Percentiles rank a stretch among this genome's conserved stretches.
phyloP scores from a whole-genome alignment of 495 filamentous ascomycete species.

The Hamigera avellanea region DNA sequence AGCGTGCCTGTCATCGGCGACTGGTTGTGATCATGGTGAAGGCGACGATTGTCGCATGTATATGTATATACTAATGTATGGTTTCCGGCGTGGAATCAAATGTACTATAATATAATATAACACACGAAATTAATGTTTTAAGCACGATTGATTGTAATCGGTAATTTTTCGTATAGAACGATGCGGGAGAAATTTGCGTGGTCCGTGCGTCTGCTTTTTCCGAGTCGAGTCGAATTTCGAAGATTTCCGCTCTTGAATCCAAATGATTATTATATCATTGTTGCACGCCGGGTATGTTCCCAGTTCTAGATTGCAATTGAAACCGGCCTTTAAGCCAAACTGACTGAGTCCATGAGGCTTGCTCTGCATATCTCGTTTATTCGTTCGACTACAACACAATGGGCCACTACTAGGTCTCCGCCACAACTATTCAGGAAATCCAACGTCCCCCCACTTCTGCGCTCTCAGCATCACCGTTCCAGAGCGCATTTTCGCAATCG shows the following conservation, averaged over 20 bases:
- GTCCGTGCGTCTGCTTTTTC: no score
- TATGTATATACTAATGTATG: not conserved
- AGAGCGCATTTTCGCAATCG: not conserved
- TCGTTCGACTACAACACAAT: not conserved
- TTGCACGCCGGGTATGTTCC: no score
- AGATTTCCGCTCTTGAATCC: no score
- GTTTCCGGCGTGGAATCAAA: not conserved
- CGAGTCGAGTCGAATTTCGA: no score
- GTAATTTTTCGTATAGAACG: no score
- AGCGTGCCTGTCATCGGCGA: conserved; percentile 38
- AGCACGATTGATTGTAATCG: no score
- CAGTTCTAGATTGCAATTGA: no score
- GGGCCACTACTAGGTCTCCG: no score
- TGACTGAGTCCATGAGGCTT: not conserved
- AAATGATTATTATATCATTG: no score
- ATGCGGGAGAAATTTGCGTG: no score
- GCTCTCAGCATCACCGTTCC: not conserved
- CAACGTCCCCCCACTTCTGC: not conserved
- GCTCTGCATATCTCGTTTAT: not conserved
- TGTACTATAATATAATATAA: not conserved
- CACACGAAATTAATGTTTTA: no score
- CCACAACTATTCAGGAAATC: not conserved
- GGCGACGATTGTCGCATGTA: not conserved
- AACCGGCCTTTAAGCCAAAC: no score
- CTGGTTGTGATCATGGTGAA: conserved; percentile 27